Conservation (phyloP, 2,329 filamentous ascomycete genomes). For the Penicillium thymicola region DNA sequence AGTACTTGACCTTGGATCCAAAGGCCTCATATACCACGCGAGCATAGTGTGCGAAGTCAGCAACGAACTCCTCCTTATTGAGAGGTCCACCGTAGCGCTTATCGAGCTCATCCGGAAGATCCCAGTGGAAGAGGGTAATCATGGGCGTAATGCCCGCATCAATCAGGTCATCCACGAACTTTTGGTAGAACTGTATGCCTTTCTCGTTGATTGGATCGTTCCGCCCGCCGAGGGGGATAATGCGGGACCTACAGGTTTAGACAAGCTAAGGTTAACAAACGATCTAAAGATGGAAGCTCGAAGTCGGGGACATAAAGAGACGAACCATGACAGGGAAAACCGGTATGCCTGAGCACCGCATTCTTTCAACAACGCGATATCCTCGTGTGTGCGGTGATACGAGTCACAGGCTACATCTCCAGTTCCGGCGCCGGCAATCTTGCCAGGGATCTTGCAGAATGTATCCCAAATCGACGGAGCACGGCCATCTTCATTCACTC, state of each 20-base stretch:
- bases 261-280: background rate
- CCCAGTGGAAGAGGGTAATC: constrained; percentile 85
- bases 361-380: constrained; percentile 72
- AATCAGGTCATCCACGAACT: constrained; percentile 73
- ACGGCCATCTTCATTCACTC: constrained; percentile 69
- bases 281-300: background rate
- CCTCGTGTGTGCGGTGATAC: constrained; percentile 73
- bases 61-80: constrained; percentile 76
- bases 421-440: constrained; percentile 73
- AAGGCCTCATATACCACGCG: constrained; percentile 71
- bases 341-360: constrained; percentile 73
- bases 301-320: background rate
- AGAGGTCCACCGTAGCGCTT: constrained; percentile 77
- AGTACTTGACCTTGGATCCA: constrained; percentile 72
- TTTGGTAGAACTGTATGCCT: constrained; percentile 73
- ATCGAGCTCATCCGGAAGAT: constrained; percentile 74
- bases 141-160: constrained; percentile 75
- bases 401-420: constrained; percentile 81
- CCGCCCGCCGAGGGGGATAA: constrained; percentile 81
- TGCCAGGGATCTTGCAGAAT: constrained; percentile 77
- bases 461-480: constrained; percentile 84
- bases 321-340: constrained; percentile 73
- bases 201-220: constrained; percentile 76
- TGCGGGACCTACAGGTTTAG: constrained; percentile 54
- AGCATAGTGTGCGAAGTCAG: constrained; percentile 77